Conservation (phyloP, 352 stramenopile species). For the Globisporangium okanoganense region DNA sequence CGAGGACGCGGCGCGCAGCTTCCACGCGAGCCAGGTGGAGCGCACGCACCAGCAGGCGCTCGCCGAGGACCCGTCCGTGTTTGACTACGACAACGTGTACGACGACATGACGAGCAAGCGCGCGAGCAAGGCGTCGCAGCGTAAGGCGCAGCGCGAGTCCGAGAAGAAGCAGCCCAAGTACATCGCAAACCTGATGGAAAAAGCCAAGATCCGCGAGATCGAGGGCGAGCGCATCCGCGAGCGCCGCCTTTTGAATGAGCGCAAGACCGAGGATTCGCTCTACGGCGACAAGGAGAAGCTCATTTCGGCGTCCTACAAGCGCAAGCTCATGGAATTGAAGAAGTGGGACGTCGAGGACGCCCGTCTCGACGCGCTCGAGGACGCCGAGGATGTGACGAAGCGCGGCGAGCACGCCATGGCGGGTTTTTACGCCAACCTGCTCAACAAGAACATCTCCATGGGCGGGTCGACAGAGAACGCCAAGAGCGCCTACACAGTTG, state of each 20-base stretch:
- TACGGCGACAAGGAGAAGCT: slow-evolving; percentile 90
- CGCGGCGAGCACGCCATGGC: slow-evolving; percentile 71
- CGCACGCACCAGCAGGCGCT: slow-evolving; percentile 50
- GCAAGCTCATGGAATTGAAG: slow-evolving; percentile 88
- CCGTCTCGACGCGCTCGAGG: slow-evolving; percentile 58
- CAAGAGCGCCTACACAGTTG: slow-evolving; percentile 80
- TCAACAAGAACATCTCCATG: slow-evolving; percentile 92
- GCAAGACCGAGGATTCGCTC: slow-evolving; percentile 73
- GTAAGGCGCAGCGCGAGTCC: slow-evolving; percentile 40
- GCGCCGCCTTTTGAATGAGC: slow-evolving; percentile 79
- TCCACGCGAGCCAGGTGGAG: slow-evolving; percentile 49
- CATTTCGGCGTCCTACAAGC: slow-evolving; percentile 89
- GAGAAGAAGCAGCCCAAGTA: slow-evolving; percentile 86
- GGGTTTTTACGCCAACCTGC: slow-evolving; percentile 89
- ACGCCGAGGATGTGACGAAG: slow-evolving; percentile 72
- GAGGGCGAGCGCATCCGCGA: slow-evolving; percentile 89
- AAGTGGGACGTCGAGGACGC: slow-evolving; percentile 84
- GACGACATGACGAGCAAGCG: slow-evolving; percentile 70
- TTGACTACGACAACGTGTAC: slow-evolving; percentile 91
- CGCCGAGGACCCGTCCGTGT: slow-evolving; percentile 78
- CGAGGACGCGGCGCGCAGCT: slow-evolving; percentile 45
- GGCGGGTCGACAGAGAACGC: slow-evolving; percentile 63
- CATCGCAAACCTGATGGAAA: slow-evolving; percentile 86
- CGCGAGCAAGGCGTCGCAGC: slow-evolving; percentile 30
- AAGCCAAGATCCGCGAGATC: slow-evolving; percentile 87